phyloP scores from a whole-genome alignment of 768 basidiomycete genomes.

The Dioszegia aurantiaca region DNA sequence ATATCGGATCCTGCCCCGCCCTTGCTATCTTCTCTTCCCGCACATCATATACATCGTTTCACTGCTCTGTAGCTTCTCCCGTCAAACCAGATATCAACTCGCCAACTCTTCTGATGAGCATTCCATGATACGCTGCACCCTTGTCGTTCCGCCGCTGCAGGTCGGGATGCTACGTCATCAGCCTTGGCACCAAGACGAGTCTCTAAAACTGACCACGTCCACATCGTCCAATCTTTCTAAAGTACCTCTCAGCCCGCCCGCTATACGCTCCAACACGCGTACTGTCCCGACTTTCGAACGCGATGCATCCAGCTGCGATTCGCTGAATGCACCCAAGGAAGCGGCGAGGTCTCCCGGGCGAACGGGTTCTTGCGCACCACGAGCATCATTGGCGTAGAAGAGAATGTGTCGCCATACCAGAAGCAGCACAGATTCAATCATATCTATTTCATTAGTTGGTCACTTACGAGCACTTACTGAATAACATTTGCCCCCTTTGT shows the following conservation, averaged over 20 bases:
- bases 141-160: slow-evolving; percentile 12
- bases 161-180: slow-evolving; percentile 17
- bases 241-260: slow-evolving; percentile 27
- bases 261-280: slow-evolving; percentile 24
- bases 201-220: slow-evolving; percentile 30
- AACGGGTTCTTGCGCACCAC: slow-evolving; percentile 26
- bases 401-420: slow-evolving; percentile 45
- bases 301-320: slow-evolving; percentile 20
- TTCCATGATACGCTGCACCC: slow-evolving; percentile 24
- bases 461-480: slow-evolving; percentile 30
- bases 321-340: slow-evolving; percentile 23
- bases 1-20: too few species aligned
- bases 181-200: not conserved
- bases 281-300: slow-evolving; percentile 21
- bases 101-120: slow-evolving; percentile 25
- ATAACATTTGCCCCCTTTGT: slow-evolving; percentile 22
- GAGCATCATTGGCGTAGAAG: slow-evolving; percentile 43
- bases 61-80: slow-evolving; percentile 10
- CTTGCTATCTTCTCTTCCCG: too few species aligned
- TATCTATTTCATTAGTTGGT: slow-evolving; percentile 24
- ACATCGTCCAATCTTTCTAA: slow-evolving; percentile 37
- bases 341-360: slow-evolving; percentile 36
- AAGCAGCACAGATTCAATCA: slow-evolving; percentile 40
- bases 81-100: slow-evolving; percentile 26
- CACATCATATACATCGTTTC: not conserved